Evolutionary conservation across 495 filamentous ascomycete genomes (phyloP).

Genomic region (Annulohypoxylon maeteangense): DNA sequence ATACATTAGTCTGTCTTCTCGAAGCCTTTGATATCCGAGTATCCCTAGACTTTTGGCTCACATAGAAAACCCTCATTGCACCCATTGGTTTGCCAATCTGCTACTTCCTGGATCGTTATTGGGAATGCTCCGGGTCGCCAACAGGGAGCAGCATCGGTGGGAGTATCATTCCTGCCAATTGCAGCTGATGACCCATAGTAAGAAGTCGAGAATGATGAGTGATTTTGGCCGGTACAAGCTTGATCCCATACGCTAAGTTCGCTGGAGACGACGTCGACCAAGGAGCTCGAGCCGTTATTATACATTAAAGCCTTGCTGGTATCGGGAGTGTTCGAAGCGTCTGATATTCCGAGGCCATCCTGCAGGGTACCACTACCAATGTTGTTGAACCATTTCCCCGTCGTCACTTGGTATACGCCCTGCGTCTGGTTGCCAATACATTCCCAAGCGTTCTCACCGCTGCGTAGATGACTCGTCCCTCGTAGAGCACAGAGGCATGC

Average conservation of each 20-base stretch:
- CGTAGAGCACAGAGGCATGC: conserved; percentile 53
- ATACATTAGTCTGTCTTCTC: conserved; percentile 16
- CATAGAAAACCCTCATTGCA: conserved; percentile 56
- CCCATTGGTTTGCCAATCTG: conserved; percentile 49
- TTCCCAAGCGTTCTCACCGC: conserved; percentile 45
- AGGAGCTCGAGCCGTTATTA: conserved; percentile 11
- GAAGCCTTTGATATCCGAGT: neutral
- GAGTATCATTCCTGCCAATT: conserved; percentile 20
- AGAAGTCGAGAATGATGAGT: conserved; percentile 47
- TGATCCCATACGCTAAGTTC: conserved; percentile 44
- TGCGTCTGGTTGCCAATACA: conserved; percentile 53
- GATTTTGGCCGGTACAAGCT: conserved; percentile 49
- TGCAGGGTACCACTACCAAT: conserved; percentile 23
- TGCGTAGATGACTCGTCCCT: conserved; percentile 7
- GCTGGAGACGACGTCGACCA: conserved; percentile 19
- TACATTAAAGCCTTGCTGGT: conserved; percentile 36
- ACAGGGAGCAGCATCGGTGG: conserved; percentile 48
- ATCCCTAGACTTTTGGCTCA: conserved; percentile 31
- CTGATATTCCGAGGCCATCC: conserved; percentile 41
- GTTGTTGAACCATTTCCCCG: conserved; percentile 56
- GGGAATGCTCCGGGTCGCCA: conserved; percentile 50
- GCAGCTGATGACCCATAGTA: conserved; percentile 42
- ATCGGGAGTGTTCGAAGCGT: conserved; percentile 43
- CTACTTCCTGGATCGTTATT: conserved; percentile 50
- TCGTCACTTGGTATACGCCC: conserved; percentile 39